Evolutionary conservation across 179 eudicot genomes (phyloP), one percentile per base, ranked within the genome.

Genomic region (Silene vulgaris): DNA sequence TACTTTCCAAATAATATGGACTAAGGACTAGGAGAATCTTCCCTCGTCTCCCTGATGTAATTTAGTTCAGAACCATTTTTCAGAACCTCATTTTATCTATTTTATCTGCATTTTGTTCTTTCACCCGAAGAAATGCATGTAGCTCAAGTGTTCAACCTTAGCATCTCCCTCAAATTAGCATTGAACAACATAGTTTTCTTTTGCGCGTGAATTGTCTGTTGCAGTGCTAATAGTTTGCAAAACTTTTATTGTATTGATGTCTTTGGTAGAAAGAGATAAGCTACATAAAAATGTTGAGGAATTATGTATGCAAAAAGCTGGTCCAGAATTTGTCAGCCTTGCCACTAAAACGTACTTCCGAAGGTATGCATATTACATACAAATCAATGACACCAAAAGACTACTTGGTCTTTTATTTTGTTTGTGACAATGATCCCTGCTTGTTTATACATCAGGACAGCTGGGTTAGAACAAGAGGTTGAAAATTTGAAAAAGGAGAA

Each of bases 381-480:
- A 48, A 74, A 20, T 62, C 14, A 57, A 17, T 21, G 59, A 17
- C 48, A 4, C 17, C n/a, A 29, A 17, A 43, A 76, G 75, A 66
- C 66, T 35, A 7, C 17, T 12, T 8, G 23, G 43, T 56, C 13
- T 26, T 71, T 56, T 30, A 14, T 14, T 56, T 21, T 13, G 2
- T 77, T 54, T 29, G 65, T 78, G 71, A 72, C 68, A 71, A 76
- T 37, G 61, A 63, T 66, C 54, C 20, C 73, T 69, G 74, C 8
- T 76, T 77, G 65, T 75, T 82, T 81, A 57, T 77, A 65, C 82
- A 79, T 79, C 82, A 95, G 99, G 93, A 95, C 92, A 81, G 93
- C 97, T 89, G 92, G 87, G 65, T 85, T 95, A 84, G 97, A 95
- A 88, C 97, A 95, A 79, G 97, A 92, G 86, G 86, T 92, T 65